Evolutionary conservation across 2,329 filamentous ascomycete genomes (phyloP), one percentile per base, ranked within the genome.

Genomic region (Penicillium sp.): DNA sequence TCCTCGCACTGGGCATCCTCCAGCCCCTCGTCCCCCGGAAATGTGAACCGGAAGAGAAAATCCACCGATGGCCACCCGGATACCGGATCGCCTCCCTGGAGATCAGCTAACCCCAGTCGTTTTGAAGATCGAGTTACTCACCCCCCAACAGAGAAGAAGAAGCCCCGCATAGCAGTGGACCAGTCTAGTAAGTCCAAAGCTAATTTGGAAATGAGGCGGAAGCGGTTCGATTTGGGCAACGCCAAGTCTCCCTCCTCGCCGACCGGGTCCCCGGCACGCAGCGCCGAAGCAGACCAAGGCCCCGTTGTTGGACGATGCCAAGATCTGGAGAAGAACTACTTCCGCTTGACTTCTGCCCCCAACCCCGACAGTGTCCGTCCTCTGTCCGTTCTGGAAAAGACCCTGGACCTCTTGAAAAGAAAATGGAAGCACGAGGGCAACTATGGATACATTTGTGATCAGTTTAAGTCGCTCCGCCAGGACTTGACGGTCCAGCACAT

Each of bases 401-500:
- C 93, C 5, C 77, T 99, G 73, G 91, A 95, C 64, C 79, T 95
- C 46, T 79, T 99, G 60, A 95, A 96, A 80, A 90, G 88, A 79
- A 97, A 96, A 77, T 99, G 94, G 94, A 89, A 87, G 71, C 86
- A 87, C 65, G 92, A 97, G 67, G 88, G 87, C 77, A 96, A 97
- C 77, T 99, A 99, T 76, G 87, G 86, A 64, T 99, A 97, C 77
- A 96, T 97, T 61, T 97, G 94, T 84, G 92, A 99, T 72, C 94
- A 99, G 82, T 96, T 99, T 83, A 99, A 99, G 76, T 97, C 94
- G 14, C 83, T 99, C 73, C 91, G 94, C 57, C 94, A 99, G 81
- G 94, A 99, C 79, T 83, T 99, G 72, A 99, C 94, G 38, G 94
- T 99, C 52, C 94, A 99, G 77, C 93, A 91, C 70, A 92, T 99